Evolutionary conservation across 169 alveolate genomes (phyloP).

Genomic region (Amoebophrya sp.): DNA sequence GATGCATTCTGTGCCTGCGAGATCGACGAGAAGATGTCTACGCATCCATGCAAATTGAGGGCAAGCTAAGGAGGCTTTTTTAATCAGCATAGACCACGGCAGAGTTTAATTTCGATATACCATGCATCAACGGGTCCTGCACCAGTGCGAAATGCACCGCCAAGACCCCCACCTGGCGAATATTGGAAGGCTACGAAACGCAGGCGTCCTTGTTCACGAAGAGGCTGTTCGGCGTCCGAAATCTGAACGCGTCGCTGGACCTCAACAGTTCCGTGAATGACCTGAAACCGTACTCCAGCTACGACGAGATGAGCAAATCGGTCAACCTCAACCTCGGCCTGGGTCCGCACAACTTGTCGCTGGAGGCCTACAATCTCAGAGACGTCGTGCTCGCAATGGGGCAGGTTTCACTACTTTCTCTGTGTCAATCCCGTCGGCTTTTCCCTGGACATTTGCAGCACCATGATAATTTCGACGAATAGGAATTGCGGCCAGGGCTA

Average conservation of each 20-base stretch:
- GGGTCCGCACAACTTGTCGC: not conserved
- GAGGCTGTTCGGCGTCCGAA: not conserved
- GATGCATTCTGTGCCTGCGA: too few relatives aligned
- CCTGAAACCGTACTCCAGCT: not conserved
- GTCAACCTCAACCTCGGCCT: not conserved
- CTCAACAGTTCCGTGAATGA: not conserved
- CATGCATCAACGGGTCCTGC: not conserved
- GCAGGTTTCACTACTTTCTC: too few relatives aligned
- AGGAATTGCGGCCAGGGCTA: too few relatives aligned
- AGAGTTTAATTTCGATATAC: not conserved
- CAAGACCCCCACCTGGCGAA: not conserved
- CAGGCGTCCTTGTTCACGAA: not conserved
- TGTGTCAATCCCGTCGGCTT: too few relatives aligned
- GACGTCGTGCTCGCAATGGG: slow-evolving; percentile 20
- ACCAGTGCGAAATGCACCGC: not conserved
- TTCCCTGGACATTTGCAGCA: too few relatives aligned
- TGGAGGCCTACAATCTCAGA: not conserved
- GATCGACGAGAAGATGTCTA: too few relatives aligned
- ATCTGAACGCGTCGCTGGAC: not conserved
- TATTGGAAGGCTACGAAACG: slow-evolving; percentile 1
- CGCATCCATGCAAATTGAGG: too few relatives aligned
- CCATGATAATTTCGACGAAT: too few relatives aligned
- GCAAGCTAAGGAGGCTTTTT: too few relatives aligned
- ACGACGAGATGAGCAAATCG: not conserved
- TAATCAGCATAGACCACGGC: too few relatives aligned